These are phyloP conservation scores for Naematelia encephala DNA, from an alignment of 768 basidiomycete species.

Conservation along the genomic window DNA sequence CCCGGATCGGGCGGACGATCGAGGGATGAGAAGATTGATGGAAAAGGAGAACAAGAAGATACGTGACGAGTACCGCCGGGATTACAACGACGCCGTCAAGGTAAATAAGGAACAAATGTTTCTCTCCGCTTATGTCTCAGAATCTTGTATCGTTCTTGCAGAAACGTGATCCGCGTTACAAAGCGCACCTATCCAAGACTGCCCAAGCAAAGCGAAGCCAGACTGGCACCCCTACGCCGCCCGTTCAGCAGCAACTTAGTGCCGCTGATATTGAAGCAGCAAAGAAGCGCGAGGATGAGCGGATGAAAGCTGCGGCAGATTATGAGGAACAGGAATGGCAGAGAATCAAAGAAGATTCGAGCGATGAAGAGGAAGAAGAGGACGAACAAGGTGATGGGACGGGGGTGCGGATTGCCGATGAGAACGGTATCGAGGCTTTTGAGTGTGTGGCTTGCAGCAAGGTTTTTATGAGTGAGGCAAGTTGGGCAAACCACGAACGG, in stretches of 20 bases:
- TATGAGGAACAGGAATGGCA: constrained; percentile 93
- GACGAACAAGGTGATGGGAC: constrained; percentile 29
- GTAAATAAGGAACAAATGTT: constrained; percentile 54
- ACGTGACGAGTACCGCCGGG: constrained; percentile 77
- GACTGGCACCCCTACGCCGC: constrained; percentile 53
- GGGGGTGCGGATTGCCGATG: constrained; percentile 21
- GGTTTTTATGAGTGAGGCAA: constrained; percentile 81
- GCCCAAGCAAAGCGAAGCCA: constrained; percentile 20
- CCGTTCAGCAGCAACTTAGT: constrained; percentile 52
- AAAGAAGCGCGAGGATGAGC: constrained; percentile 32
- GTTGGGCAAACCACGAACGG: constrained; percentile 93
- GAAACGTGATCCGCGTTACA: constrained; percentile 84
- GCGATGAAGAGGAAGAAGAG: constrained; percentile 33
- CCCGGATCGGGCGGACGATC: constrained; percentile 75
- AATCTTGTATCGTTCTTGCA: constrained; percentile 49
- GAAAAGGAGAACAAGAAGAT: constrained; percentile 94
- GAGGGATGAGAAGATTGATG: constrained; percentile 82
- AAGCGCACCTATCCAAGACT: constrained; percentile 36
- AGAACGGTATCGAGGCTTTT: constrained; percentile 26
- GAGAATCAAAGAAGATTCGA: constrained; percentile 52
- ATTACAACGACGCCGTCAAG: constrained; percentile 87
- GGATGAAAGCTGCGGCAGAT: constrained; percentile 46
- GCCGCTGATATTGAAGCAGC: constrained; percentile 23
- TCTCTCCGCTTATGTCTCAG: constrained; percentile 11
- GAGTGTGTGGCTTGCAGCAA: constrained; percentile 95